A percentile compares a stretch with the other conserved stretches of the same genome.
These are phyloP conservation scores for Candida xiaguanensis DNA, from an alignment of 805 yeast genomes.

Conservation along the genomic window DNA sequence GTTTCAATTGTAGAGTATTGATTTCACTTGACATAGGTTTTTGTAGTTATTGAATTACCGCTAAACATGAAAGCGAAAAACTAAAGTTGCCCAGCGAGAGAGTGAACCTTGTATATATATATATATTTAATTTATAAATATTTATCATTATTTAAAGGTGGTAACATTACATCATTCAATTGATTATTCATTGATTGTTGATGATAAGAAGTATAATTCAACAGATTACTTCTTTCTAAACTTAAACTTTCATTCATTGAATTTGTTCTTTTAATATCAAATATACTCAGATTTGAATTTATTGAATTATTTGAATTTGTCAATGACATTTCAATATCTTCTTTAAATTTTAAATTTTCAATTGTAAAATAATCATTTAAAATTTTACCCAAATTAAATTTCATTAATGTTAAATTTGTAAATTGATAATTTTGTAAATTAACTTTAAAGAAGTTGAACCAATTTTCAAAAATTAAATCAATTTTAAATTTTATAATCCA, in stretches of 20 bases:
- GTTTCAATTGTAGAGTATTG: too few species aligned
- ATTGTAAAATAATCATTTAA: constrained; percentile 7
- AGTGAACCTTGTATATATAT: too few species aligned
- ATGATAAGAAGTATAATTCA: too few species aligned
- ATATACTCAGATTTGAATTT: background rate
- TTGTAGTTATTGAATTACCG: too few species aligned
- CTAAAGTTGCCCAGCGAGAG: too few species aligned
- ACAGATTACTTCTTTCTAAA: background rate
- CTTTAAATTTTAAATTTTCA: constrained; percentile 7
- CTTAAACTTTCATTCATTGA: background rate
- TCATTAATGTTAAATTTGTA: constrained; percentile 14
- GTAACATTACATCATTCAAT: too few species aligned
- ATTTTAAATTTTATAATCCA: constrained; percentile 20
- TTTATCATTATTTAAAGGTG: too few species aligned
- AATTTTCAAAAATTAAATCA: constrained; percentile 20
- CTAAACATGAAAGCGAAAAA: too few species aligned
- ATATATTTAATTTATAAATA: too few species aligned
- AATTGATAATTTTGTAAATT: background rate
- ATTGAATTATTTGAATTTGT: constrained; percentile 3
- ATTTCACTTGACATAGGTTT: too few species aligned
- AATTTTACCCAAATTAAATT: constrained; percentile 13
- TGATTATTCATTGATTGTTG: too few species aligned
- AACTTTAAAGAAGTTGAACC: constrained; percentile 18
- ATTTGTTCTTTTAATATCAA: background rate
- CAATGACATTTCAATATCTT: constrained; percentile 4